Conservation (phyloP, 768 basidiomycete species). For the Cyathus striatus region DNA sequence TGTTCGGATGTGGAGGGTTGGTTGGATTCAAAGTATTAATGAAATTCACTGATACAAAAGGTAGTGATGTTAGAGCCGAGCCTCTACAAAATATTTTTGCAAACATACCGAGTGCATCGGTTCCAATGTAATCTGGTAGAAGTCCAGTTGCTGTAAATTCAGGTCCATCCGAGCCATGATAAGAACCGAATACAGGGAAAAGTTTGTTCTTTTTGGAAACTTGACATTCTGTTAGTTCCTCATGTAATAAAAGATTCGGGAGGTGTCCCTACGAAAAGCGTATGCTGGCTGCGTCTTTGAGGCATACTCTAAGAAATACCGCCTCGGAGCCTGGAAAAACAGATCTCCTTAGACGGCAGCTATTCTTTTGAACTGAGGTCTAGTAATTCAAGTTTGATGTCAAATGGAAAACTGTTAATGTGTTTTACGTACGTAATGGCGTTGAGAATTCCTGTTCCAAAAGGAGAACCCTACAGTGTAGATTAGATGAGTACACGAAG, state of each 20-base stretch:
- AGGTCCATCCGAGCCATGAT: background rate
- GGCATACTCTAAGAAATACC: constrained; percentile 36
- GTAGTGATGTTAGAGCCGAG: background rate
- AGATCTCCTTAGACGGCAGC: constrained; percentile 45
- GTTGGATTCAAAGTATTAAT: constrained; percentile 3
- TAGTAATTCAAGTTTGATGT: constrained; percentile 21
- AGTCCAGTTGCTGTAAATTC: background rate
- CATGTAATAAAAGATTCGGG: background rate
- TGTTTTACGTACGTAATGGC: background rate
- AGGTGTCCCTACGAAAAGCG: constrained; percentile 27
- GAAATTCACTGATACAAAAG: background rate
- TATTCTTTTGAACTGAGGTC: constrained; percentile 45
- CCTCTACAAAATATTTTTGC: background rate
- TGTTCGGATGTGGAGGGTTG: constrained; percentile 8
- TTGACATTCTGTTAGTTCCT: background rate
- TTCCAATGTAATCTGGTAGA: constrained; percentile 1
- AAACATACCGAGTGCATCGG: constrained; percentile 1
- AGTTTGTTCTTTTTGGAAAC: constrained; percentile 15
- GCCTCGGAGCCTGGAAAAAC: constrained; percentile 43
- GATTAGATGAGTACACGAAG: background rate
- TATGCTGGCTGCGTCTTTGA: constrained; percentile 33
- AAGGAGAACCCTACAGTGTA: background rate
- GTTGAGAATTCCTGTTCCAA: background rate
- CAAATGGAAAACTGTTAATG: constrained; percentile 19
- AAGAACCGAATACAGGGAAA: constrained; percentile 14